These are phyloP conservation scores for Kandelia obovata DNA, from an alignment of 345 rosid genomes.

Conservation along the genomic window DNA sequence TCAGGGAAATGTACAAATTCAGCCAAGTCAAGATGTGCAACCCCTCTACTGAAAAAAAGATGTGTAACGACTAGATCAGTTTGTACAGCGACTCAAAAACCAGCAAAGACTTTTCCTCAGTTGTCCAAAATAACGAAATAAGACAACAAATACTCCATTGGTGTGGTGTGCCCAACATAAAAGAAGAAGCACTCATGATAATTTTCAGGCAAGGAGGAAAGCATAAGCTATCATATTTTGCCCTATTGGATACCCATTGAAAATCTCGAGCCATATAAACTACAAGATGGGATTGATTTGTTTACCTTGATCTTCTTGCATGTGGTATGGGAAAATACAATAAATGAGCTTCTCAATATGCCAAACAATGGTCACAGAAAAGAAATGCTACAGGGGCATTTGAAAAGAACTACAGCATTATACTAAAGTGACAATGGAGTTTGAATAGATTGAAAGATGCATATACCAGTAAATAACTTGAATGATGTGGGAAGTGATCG, in stretches of 20 bases:
- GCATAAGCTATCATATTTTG: not conserved
- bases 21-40: too few relatives aligned
- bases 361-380: not conserved
- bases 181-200: not conserved
- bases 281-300: not conserved
- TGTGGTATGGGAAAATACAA: not conserved
- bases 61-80: too few relatives aligned
- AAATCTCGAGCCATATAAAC: not conserved
- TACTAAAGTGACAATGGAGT: slow-evolving; percentile 2
- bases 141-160: too few relatives aligned
- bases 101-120: too few relatives aligned
- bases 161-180: not conserved
- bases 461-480: slow-evolving; percentile 79
- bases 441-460: not conserved
- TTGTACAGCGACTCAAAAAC: too few relatives aligned
- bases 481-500: slow-evolving; percentile 85
- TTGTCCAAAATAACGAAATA: too few relatives aligned
- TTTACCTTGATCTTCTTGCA: not conserved
- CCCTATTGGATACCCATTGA: not conserved
- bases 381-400: not conserved
- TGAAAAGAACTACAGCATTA: not conserved
- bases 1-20: too few relatives aligned
- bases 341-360: not conserved
- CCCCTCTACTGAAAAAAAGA: too few relatives aligned
- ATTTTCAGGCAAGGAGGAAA: not conserved